These are phyloP conservation scores for Solanum chacoense DNA, from an alignment of 305 asterid genomes.

Conservation along the genomic window DNA sequence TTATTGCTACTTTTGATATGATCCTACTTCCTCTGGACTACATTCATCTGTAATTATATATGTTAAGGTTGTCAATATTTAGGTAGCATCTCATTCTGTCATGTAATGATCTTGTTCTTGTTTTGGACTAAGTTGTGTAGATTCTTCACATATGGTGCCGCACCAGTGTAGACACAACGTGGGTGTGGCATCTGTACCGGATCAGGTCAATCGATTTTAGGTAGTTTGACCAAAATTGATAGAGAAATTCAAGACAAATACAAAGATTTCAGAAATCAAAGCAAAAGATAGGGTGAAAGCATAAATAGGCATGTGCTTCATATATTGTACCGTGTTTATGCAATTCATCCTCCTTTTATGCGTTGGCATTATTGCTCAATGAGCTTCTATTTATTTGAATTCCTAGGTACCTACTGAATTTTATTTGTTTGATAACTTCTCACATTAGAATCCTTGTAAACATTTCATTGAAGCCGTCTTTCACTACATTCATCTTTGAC, in stretches of 20 bases:
- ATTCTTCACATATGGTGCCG: neutral
- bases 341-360: neutral
- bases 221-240: neutral
- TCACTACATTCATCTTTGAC: neutral
- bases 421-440: neutral
- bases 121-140: neutral
- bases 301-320: neutral
- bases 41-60: neutral
- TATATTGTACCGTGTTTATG: neutral
- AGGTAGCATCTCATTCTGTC: neutral
- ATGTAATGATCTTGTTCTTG: neutral
- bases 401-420: neutral
- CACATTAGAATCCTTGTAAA: neutral
- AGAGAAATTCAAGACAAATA: neutral
- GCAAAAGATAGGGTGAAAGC: neutral
- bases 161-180: neutral
- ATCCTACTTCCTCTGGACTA: neutral
- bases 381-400: neutral
- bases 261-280: neutral
- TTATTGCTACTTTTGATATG: neutral
- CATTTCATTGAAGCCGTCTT: neutral
- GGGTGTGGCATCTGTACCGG: neutral
- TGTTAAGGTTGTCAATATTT: neutral
- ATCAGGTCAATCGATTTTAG: neutral
- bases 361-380: neutral